Evolutionary conservation across 495 filamentous ascomycete species (phyloP).

Genomic region (Lichenothelia convexa): DNA sequence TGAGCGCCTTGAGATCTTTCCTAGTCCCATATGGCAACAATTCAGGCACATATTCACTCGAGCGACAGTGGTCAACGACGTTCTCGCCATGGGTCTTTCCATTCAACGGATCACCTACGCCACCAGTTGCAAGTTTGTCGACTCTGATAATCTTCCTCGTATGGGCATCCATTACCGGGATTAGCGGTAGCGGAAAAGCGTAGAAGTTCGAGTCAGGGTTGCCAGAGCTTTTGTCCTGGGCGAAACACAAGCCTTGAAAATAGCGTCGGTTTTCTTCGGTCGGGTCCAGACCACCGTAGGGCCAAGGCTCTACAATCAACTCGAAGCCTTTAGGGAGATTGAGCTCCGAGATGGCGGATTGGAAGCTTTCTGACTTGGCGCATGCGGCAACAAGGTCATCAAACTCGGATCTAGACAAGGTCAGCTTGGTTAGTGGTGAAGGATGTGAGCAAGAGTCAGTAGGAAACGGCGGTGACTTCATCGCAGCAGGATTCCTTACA

Average conservation of each 20-base stretch:
- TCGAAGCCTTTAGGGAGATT: slow-evolving; percentile 42
- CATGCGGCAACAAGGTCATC: slow-evolving; percentile 42
- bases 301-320: slow-evolving; percentile 54
- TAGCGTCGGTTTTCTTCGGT: slow-evolving; percentile 36
- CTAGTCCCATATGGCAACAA: slow-evolving; percentile 26
- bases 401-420: slow-evolving; percentile 34
- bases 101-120: slow-evolving; percentile 23
- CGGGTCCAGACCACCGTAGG: slow-evolving; percentile 43
- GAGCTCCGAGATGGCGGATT: slow-evolving; percentile 40
- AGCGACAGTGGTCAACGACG: slow-evolving; percentile 24
- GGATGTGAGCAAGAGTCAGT: slow-evolving; percentile 1
- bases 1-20: slow-evolving; percentile 32
- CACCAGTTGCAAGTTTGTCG: slow-evolving; percentile 35
- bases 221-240: slow-evolving; percentile 27
- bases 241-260: slow-evolving; percentile 35
- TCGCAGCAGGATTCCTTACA: slow-evolving; percentile 19
- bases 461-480: slow-evolving; percentile 10
- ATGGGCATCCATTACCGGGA: slow-evolving; percentile 35
- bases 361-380: slow-evolving; percentile 39
- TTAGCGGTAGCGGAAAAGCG: slow-evolving; percentile 35
- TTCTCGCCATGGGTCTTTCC: slow-evolving; percentile 23
- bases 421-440: too few species aligned
- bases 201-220: slow-evolving; percentile 38
- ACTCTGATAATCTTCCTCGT: slow-evolving; percentile 33
- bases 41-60: slow-evolving; percentile 36